Evolutionary conservation across 2,329 filamentous ascomycete genomes (phyloP), one percentile per base, ranked within the genome.

Genomic region (Alternaria hordeiaustralica): DNA sequence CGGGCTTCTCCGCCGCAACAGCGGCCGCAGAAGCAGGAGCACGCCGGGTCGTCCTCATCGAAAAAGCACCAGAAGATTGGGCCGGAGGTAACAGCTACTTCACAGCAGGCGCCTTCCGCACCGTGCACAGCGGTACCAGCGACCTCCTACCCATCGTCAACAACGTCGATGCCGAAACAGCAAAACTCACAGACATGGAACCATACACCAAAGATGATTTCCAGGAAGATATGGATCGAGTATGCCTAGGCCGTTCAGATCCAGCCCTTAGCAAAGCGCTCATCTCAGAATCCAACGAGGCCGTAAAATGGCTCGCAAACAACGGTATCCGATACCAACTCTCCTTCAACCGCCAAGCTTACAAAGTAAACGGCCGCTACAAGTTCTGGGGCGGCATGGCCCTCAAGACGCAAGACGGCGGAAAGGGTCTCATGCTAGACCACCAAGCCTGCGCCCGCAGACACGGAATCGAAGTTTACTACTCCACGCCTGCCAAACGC

Each of bases 361-460:
- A 89, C 73, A 81, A 88, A 60, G 84, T 90, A n/a, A 81, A 87
- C 55, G 87, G 86, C 1, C 80, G 85, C 28, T 84, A 84, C 71
- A 88, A 87, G 70, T 91, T 91, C 73, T 91, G 89, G 89, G 89
- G 89, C 11, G 89, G 89, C 0, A 77, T 92, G 72, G 82, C 81
- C n/a, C 76, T 90, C 33, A 88, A 85, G 70, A 88, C 86, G 0
- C 71, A 86, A 55, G 85, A 88, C 65, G 87, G 87, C 1, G 88
- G 88, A 0, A 88, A 88, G 67, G 87, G 88, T 0, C 77, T 90
- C 6, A 83, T 89, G 4, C 72, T 81, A 23, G 83, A 87, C 63
- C 81, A 87, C 64, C 75, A 76, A 25, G 71, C 72, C 3, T 82
- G 82, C 1, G 87, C 86, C 1, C 65, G 68, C 45, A 73, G 70